Conservation (phyloP, 2,329 filamentous ascomycete species). For the Fusarium floridanum region DNA sequence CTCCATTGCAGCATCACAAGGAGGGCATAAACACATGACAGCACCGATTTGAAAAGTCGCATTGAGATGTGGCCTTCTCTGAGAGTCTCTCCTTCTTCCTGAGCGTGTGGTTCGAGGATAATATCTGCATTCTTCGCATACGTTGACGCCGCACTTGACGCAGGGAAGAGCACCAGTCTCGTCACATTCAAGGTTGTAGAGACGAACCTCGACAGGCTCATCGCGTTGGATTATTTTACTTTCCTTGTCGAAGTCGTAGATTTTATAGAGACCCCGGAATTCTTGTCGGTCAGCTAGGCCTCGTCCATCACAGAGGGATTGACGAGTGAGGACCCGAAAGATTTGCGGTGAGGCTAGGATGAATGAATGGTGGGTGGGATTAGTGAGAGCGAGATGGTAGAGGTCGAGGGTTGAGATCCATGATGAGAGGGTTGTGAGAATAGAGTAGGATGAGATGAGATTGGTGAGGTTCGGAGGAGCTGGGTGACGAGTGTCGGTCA, state of each 20-base stretch:
- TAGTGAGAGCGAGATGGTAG: constrained; percentile 21
- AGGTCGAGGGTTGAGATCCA: constrained; percentile 37
- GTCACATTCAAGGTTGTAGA: constrained; percentile 30
- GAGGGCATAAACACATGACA: constrained; percentile 28
- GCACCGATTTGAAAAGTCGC: background rate
- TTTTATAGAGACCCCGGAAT: background rate
- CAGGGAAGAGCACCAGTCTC: constrained; percentile 26
- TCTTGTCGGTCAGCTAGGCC: constrained; percentile 22
- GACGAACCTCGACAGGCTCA: constrained; percentile 23
- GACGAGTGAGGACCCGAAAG: constrained; percentile 17
- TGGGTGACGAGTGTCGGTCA: background rate
- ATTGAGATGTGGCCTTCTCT: constrained; percentile 28
- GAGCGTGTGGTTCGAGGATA: constrained; percentile 18
- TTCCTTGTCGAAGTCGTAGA: background rate
- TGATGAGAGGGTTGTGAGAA: constrained; percentile 23
- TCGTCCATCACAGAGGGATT: constrained; percentile 31
- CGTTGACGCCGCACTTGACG: constrained; percentile 30
- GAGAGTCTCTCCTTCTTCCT: background rate
- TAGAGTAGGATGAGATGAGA: constrained; percentile 29
- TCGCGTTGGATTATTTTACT: constrained; percentile 6
- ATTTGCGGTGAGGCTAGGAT: constrained; percentile 2
- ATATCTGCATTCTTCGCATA: constrained; percentile 38
- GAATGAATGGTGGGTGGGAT: background rate
- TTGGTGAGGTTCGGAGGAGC: background rate
- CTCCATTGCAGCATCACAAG: constrained; percentile 17